A percentile compares a stretch with the other conserved stretches of the same genome.
Conservation (phyloP, 2,329 filamentous ascomycete genomes). For the Neocatenulostroma microsporum region DNA sequence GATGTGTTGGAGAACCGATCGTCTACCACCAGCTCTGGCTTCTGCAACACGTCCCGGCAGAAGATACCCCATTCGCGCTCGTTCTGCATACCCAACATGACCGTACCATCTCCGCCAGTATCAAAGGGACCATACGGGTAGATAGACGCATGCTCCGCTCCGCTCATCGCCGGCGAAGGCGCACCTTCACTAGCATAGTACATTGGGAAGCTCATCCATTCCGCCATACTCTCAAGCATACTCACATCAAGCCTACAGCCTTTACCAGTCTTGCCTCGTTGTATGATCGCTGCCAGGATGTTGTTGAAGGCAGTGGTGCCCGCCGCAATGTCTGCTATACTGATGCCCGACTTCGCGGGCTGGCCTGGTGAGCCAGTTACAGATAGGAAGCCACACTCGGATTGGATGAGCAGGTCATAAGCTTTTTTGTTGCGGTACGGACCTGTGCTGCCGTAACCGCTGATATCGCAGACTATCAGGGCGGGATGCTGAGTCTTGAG, state of each 20-base stretch:
- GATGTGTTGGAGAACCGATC: constrained; percentile 43
- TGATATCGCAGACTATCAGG: constrained; percentile 90
- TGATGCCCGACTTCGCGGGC: constrained; percentile 93
- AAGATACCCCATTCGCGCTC: constrained; percentile 50
- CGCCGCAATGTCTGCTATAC: constrained; percentile 90
- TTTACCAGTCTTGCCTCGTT: constrained; percentile 42
- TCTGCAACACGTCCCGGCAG: constrained; percentile 40
- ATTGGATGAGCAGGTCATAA: constrained; percentile 98
- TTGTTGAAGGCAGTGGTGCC: constrained; percentile 90
- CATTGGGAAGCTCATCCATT: constrained; percentile 62
- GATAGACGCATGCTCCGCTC: constrained; percentile 48
- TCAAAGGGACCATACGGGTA: constrained; percentile 52
- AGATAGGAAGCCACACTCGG: constrained; percentile 35
- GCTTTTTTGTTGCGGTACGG: constrained; percentile 84
- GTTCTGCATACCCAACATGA: constrained; percentile 53
- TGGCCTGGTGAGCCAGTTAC: constrained; percentile 80
- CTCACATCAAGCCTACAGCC: constrained; percentile 49
- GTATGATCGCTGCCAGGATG: constrained; percentile 82
- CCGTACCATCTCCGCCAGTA: constrained; percentile 39
- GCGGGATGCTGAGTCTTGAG: constrained; percentile 69
- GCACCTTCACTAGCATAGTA: constrained; percentile 49
- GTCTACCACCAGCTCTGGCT: constrained; percentile 38
- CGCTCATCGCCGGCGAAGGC: constrained; percentile 37
- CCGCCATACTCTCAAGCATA: constrained; percentile 52
- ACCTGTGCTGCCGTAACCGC: constrained; percentile 89